A percentile compares a stretch with the other conserved stretches of the same genome.
Evolutionary conservation across 1,284 basidiomycete species (phyloP).

Genomic region (Takashimella tepidaria): DNA sequence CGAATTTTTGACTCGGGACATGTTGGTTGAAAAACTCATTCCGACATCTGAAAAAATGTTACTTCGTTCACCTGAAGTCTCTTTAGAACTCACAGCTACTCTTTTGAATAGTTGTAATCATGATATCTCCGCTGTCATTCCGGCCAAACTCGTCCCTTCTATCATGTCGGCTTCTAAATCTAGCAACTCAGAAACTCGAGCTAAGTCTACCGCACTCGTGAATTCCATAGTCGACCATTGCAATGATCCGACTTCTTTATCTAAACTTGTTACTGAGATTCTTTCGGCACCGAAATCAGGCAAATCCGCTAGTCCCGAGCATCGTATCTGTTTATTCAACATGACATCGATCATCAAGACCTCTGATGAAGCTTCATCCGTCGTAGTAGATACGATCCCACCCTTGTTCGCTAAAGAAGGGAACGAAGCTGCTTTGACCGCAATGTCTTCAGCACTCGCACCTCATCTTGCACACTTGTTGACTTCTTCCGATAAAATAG

Average conservation of each 20-base stretch:
- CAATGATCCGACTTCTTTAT: slow-evolving; percentile 35
- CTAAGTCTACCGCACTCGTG: slow-evolving; percentile 60
- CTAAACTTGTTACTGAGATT: slow-evolving; percentile 58
- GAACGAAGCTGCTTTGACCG: slow-evolving; percentile 57
- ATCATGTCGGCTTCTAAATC: slow-evolving; percentile 72
- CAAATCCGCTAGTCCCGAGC: slow-evolving; percentile 79
- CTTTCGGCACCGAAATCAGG: slow-evolving; percentile 67
- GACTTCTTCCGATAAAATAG: slow-evolving; percentile 42
- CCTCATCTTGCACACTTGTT: slow-evolving; percentile 60
- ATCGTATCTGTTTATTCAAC: slow-evolving; percentile 72
- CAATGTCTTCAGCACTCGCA: slow-evolving; percentile 56
- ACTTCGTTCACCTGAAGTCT: slow-evolving; percentile 42
- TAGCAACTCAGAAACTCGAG: slow-evolving; percentile 60
- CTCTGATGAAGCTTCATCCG: slow-evolving; percentile 53
- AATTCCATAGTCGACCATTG: slow-evolving; percentile 52
- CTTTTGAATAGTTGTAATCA: slow-evolving; percentile 43
- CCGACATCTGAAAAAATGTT: slow-evolving; percentile 44
- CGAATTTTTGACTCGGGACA: slow-evolving; percentile 28
- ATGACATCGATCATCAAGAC: slow-evolving; percentile 63
- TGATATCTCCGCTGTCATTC: slow-evolving; percentile 54
- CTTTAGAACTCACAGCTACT: slow-evolving; percentile 30
- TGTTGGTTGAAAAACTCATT: slow-evolving; percentile 34
- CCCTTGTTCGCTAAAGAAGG: slow-evolving; percentile 71
- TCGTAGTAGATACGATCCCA: slow-evolving; percentile 56
- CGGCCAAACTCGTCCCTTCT: slow-evolving; percentile 62